phyloP scores from a whole-genome alignment of 2,329 filamentous ascomycete species.

The Ilyonectria robusta region DNA sequence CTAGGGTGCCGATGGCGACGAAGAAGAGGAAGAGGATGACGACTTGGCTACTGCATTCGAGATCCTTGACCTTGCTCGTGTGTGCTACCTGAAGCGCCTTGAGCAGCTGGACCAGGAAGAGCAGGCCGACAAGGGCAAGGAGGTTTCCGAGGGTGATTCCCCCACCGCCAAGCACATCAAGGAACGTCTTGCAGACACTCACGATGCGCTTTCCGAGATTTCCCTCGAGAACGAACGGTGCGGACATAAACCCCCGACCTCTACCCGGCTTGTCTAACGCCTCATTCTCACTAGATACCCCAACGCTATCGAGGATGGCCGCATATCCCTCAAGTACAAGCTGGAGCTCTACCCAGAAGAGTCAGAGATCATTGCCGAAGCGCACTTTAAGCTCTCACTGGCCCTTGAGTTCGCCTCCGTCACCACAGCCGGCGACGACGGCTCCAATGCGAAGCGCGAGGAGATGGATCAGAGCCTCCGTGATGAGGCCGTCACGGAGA shows the following conservation, averaged over 20 bases:
- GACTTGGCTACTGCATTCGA: slow-evolving; percentile 86
- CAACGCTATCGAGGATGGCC: slow-evolving; percentile 88
- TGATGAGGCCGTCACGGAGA: slow-evolving; percentile 78
- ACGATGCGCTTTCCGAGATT: slow-evolving; percentile 95
- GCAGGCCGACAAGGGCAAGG: slow-evolving; percentile 60
- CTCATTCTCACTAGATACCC: slow-evolving; percentile 70
- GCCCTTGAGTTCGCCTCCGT: slow-evolving; percentile 94
- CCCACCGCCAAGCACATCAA: slow-evolving; percentile 73
- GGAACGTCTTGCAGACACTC: slow-evolving; percentile 91
- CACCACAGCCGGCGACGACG: slow-evolving; percentile 68
- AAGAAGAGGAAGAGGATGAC: slow-evolving; percentile 72
- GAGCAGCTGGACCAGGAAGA: slow-evolving; percentile 55
- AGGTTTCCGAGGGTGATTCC: slow-evolving; percentile 57
- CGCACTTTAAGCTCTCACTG: slow-evolving; percentile 95
- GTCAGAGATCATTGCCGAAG: slow-evolving; percentile 90
- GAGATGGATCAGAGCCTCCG: slow-evolving; percentile 78
- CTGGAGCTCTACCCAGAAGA: slow-evolving; percentile 83
- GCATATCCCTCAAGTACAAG: slow-evolving; percentile 83
- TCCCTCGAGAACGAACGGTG: slow-evolving; percentile 94
- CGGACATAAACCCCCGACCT: slow-evolving; percentile 27
- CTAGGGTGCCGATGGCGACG: slow-evolving; percentile 54
- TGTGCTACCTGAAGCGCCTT: slow-evolving; percentile 73
- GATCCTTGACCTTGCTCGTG: slow-evolving; percentile 84
- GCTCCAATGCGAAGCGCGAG: slow-evolving; percentile 61
- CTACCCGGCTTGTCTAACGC: slow-evolving; percentile 12